Base-by-base conservation (phyloP, 2,329 filamentous ascomycete genomes). In the Tolypocladium paradoxum region DNA sequence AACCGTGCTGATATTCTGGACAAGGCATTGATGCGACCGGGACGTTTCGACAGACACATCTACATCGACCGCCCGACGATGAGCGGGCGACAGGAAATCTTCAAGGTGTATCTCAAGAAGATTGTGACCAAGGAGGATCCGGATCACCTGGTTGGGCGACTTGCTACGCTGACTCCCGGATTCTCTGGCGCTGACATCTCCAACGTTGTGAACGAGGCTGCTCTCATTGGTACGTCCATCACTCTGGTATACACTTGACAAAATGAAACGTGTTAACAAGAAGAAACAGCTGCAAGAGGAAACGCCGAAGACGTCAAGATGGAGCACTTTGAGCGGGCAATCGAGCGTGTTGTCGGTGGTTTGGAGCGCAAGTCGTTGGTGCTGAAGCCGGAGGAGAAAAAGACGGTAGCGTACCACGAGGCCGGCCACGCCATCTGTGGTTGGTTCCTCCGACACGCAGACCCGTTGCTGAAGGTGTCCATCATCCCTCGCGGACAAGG, bases 161-260 rank as follows among this genome's bases (percentile, higher is more conserved):
- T 99, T 48, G 85, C 93, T 52, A 92, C 93, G 46, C 76, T 99
- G 60, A 99, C 93, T 4, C 93, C 93, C 52, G 93, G 93, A 34
- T 99, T 99, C 71, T 92, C 92, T 53, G 93, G 93, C 72, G 93
- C 93, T 48, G 93, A 99, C 68, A 99, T 99, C 70, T 90, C 93
- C 66, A 99, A 99, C 70, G 95, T 91, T 67, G 90, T 96, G 62
- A 99, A 99, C 66, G 93, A 99, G 76, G 93, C 93, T 60, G 93
- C 93, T 53, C 76, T 99, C 48, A 92, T 97, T 67, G 93, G 90
- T 95, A 80, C 68, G 86, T 73, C 3, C 6, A 33, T 6, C 18
- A 6, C 18, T 14, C 1, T 1, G 6, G 11, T 9, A n/a, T 20
- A 3, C n/a, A 5, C 11, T 7, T 12, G 27, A 33, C 22, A 73